phyloP scores from a whole-genome alignment of 2,329 filamentous ascomycete genomes.

The Ascosphaera aggregata region DNA sequence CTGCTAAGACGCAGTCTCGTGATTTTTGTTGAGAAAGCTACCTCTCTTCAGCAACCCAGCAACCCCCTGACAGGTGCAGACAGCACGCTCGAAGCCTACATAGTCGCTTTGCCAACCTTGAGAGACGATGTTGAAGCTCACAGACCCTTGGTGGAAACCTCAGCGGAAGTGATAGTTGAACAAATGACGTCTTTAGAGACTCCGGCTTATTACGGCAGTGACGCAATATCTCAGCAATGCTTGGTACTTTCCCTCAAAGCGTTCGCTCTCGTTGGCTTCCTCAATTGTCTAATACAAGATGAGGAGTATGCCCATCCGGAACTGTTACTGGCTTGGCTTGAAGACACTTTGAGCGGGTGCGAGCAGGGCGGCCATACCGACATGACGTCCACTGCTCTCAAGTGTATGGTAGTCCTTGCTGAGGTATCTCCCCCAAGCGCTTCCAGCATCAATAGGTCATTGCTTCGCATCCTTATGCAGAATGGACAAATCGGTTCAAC shows the following conservation, averaged over 20 bases:
- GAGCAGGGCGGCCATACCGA: constrained; percentile 60
- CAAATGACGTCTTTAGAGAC: constrained; percentile 75
- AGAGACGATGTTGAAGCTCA: constrained; percentile 21
- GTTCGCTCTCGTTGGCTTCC: constrained; percentile 54
- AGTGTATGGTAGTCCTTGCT: constrained; percentile 61
- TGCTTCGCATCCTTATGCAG: constrained; percentile 77
- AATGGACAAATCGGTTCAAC: constrained; percentile 45
- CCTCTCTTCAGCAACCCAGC: background rate
- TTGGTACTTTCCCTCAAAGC: constrained; percentile 73
- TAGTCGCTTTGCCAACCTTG: constrained; percentile 3
- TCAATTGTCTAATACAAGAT: constrained; percentile 67
- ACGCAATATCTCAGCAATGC: constrained; percentile 65
- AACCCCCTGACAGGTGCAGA: background rate
- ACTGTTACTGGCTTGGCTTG: constrained; percentile 60
- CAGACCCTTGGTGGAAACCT: constrained; percentile 27
- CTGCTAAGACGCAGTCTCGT: constrained; percentile 51
- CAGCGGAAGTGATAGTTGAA: constrained; percentile 52
- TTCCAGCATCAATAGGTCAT: constrained; percentile 49
- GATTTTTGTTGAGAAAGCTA: background rate
- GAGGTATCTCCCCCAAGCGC: constrained; percentile 50
- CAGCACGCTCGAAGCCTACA: constrained; percentile 1
- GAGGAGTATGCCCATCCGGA: constrained; percentile 63
- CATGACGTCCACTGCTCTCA: constrained; percentile 56
- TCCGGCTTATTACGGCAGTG: constrained; percentile 71
- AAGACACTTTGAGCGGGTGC: constrained; percentile 55